Percentiles rank a stretch among this genome's conserved stretches.
Evolutionary conservation across 1,284 basidiomycete genomes (phyloP).

Genomic region (Heliocybe sulcata): DNA sequence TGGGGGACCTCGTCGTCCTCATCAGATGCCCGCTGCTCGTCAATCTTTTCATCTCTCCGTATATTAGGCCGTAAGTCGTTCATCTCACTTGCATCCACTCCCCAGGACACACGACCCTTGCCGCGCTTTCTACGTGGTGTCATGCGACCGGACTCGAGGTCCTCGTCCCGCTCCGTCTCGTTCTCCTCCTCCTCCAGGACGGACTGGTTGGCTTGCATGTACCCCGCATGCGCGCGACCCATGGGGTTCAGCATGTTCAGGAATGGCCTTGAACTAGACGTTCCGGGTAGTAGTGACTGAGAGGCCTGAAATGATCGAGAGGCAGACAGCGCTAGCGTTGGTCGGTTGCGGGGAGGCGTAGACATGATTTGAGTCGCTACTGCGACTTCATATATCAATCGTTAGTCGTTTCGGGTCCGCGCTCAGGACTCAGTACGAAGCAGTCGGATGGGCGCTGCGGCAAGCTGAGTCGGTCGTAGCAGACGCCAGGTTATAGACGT

Average conservation of each 20-base stretch:
- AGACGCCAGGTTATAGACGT: neutral
- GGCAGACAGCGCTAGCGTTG: neutral
- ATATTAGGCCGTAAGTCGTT: conserved; percentile 58
- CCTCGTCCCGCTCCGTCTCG: conserved; percentile 33
- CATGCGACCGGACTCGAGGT: conserved; percentile 42
- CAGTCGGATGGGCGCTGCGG: too few species aligned
- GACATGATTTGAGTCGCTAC: neutral
- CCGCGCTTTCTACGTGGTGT: conserved; percentile 19
- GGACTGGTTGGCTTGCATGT: conserved; percentile 60
- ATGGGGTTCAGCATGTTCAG: conserved; percentile 80
- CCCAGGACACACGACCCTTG: conserved; percentile 50
- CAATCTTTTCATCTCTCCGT: conserved; percentile 47
- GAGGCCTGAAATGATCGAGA: conserved; percentile 1
- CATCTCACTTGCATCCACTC: conserved; percentile 44
- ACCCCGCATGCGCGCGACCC: conserved; percentile 61
- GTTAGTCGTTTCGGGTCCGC: neutral
- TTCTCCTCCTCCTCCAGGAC: conserved; percentile 62
- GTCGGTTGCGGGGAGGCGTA: neutral
- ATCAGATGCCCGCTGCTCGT: conserved; percentile 39
- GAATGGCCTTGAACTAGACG: conserved; percentile 59
- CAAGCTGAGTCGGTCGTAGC: too few species aligned
- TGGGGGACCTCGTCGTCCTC: conserved; percentile 79
- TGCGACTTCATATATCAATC: neutral
- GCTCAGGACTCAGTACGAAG: too few species aligned
- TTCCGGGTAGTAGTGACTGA: conserved; percentile 39